Evolutionary conservation across 2,329 filamentous ascomycete species (phyloP).

Genomic region (Venturia nashicola): DNA sequence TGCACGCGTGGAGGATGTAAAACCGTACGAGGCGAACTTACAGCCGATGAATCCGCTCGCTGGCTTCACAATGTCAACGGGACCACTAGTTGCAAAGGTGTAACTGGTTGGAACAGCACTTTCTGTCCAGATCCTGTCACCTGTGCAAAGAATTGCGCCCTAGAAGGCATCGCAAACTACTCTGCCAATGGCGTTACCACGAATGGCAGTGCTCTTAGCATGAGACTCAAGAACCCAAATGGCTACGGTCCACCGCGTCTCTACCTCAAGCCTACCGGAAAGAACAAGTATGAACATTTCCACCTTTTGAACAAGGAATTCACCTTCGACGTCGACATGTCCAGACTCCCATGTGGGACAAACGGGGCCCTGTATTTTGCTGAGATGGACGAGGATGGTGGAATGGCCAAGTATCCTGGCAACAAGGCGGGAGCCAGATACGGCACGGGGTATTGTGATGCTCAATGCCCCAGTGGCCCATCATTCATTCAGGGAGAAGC

Average conservation of each 20-base stretch:
- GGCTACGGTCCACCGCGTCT: conserved; percentile 24
- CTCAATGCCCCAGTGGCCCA: conserved; percentile 36
- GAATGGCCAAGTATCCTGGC: conserved; percentile 34
- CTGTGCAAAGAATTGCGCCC: conserved; percentile 29
- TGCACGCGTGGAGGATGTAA: conserved; percentile 30
- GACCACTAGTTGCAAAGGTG: conserved; percentile 32
- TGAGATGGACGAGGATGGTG: conserved; percentile 52
- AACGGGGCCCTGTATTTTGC: conserved; percentile 60
- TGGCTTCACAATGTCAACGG: conserved; percentile 34
- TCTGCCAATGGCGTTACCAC: conserved; percentile 37
- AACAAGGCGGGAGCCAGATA: conserved; percentile 44
- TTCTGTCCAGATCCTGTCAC: conserved; percentile 26
- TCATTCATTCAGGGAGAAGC: conserved; percentile 36
- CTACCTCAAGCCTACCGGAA: neutral
- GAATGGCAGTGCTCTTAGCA: conserved; percentile 37
- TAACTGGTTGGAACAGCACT: conserved; percentile 29
- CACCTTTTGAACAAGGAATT: conserved; percentile 29
- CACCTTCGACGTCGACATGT: conserved; percentile 36
- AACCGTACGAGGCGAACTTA: conserved; percentile 22
- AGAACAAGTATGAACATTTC: conserved; percentile 25
- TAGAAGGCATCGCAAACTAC: conserved; percentile 31
- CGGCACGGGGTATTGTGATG: conserved; percentile 44
- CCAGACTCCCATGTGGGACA: conserved; percentile 53
- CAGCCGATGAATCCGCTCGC: conserved; percentile 38
- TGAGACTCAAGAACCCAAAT: conserved; percentile 46